Percentiles rank a stretch among this genome's conserved stretches.
phyloP scores from a whole-genome alignment of 2,329 filamentous ascomycete genomes.

The Aplosporella prunicola region DNA sequence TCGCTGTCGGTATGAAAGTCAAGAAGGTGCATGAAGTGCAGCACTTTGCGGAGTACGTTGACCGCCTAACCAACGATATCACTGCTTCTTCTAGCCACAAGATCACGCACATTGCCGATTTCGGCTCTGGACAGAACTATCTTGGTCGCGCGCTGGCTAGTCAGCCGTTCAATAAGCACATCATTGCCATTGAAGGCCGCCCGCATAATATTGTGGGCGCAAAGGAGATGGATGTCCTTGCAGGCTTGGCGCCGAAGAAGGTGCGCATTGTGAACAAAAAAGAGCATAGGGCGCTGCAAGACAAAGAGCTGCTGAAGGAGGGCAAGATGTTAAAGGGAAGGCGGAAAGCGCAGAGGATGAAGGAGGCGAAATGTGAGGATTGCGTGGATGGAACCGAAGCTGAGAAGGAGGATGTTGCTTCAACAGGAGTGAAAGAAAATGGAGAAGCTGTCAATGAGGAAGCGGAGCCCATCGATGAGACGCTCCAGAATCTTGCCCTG shows the following conservation, averaged over 20 bases:
- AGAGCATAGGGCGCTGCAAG: constrained; percentile 46
- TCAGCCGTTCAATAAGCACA: constrained; percentile 72
- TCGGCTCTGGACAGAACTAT: constrained; percentile 95
- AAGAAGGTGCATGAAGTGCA: constrained; percentile 94
- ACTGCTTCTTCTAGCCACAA: constrained; percentile 10
- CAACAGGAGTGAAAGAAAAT: too few species aligned
- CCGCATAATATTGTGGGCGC: constrained; percentile 81
- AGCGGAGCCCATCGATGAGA: background rate
- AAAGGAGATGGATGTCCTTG: constrained; percentile 72
- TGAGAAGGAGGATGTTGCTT: background rate
- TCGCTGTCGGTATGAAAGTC: constrained; percentile 84
- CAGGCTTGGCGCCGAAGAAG: constrained; percentile 64
- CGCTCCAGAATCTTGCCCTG: too few species aligned
- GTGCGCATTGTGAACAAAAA: constrained; percentile 78
- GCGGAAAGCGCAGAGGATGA: constrained; percentile 21
- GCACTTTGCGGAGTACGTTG: constrained; percentile 80
- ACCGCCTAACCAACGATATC: constrained; percentile 52
- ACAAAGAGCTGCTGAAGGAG: constrained; percentile 13
- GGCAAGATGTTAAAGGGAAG: constrained; percentile 34
- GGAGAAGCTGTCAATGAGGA: too few species aligned
- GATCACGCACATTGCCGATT: constrained; percentile 86
- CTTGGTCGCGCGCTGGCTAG: constrained; percentile 80
- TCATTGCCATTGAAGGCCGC: constrained; percentile 83
- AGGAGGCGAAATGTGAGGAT: constrained; percentile 1
- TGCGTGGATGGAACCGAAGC: constrained; percentile 1